Percentiles rank a stretch among this genome's conserved stretches.
These are phyloP conservation scores for Porcisia hertigi DNA, from an alignment of 208 protist genomes.

Conservation along the genomic window DNA sequence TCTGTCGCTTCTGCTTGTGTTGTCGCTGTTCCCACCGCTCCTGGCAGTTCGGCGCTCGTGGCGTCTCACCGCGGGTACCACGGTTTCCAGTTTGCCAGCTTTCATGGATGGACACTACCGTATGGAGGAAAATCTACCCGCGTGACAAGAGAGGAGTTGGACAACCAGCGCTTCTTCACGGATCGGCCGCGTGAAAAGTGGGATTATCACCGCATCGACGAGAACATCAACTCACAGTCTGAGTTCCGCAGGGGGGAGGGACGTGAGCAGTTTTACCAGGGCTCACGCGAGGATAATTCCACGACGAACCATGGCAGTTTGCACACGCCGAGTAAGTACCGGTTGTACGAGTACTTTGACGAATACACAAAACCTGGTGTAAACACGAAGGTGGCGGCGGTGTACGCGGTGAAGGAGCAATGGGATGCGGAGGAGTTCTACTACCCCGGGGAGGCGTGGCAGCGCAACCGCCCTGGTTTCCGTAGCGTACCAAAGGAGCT, in stretches of 20 bases:
- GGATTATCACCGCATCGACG: constrained; percentile 88
- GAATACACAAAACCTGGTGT: constrained; percentile 87
- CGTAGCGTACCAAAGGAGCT: constrained; percentile 88
- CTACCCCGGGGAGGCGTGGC: constrained; percentile 88
- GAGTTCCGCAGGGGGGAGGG: constrained; percentile 72
- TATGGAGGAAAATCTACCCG: constrained; percentile 48
- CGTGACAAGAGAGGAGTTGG: constrained; percentile 78
- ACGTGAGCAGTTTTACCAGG: constrained; percentile 73
- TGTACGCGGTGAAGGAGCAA: constrained; percentile 84
- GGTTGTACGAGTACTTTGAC: constrained; percentile 90
- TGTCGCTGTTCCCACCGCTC: neutral
- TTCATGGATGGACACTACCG: constrained; percentile 81
- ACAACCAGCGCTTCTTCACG: constrained; percentile 71
- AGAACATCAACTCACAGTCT: constrained; percentile 87
- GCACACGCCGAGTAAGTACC: constrained; percentile 82
- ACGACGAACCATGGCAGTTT: constrained; percentile 63
- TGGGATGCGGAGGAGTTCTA: constrained; percentile 90
- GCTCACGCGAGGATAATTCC: constrained; percentile 79
- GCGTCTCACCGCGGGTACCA: constrained; percentile 45
- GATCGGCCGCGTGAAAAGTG: constrained; percentile 68
- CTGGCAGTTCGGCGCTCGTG: neutral
- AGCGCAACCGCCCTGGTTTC: constrained; percentile 83
- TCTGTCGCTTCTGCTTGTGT: neutral
- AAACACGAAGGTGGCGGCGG: constrained; percentile 74
- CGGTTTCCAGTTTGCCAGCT: constrained; percentile 76